Evolutionary conservation across 2,329 filamentous ascomycete species (phyloP).

Genomic region (Ascochyta pisi): DNA sequence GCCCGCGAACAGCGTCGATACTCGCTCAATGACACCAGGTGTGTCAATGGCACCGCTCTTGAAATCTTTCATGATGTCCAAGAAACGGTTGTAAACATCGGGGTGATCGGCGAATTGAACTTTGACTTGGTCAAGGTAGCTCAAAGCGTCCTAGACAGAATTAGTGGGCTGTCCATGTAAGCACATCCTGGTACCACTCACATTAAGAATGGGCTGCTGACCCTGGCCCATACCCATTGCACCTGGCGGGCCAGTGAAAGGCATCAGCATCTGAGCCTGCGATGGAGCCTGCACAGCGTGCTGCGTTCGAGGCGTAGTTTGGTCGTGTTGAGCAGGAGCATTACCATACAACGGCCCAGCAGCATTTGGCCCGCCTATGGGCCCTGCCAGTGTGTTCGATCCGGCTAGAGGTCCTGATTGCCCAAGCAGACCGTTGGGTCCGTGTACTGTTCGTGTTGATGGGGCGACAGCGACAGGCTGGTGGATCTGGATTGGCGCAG

Average conservation of each 20-base stretch:
- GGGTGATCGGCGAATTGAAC: slow-evolving; percentile 97
- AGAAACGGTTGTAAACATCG: slow-evolving; percentile 94
- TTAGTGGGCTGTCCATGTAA: slow-evolving; percentile 12
- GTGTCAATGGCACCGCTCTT: slow-evolving; percentile 99
- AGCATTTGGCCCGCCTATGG: slow-evolving; percentile 66
- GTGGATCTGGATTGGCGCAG: slow-evolving; percentile 88
- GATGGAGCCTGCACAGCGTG: slow-evolving; percentile 63
- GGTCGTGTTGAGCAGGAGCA: slow-evolving; percentile 66
- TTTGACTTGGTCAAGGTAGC: slow-evolving; percentile 97
- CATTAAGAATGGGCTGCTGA: slow-evolving; percentile 82
- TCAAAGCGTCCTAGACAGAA: slow-evolving; percentile 73
- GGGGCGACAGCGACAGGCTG: slow-evolving; percentile 83
- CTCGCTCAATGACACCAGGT: slow-evolving; percentile 93
- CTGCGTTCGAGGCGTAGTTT: slow-evolving; percentile 66
- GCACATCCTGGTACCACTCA: slow-evolving; percentile 9
- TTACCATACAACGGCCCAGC: slow-evolving; percentile 74
- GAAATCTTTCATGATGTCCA: slow-evolving; percentile 99
- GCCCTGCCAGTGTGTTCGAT: slow-evolving; percentile 56
- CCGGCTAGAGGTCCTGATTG: slow-evolving; percentile 61
- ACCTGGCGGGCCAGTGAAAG: slow-evolving; percentile 53
- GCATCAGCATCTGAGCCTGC: slow-evolving; percentile 61
- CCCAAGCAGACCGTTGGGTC: slow-evolving; percentile 82
- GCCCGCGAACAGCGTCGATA: slow-evolving; percentile 93
- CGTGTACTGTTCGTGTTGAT: slow-evolving; percentile 82
- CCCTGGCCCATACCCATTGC: slow-evolving; percentile 72